phyloP scores from a whole-genome alignment of 257 asterid species.

The Cinchona pubescens region DNA sequence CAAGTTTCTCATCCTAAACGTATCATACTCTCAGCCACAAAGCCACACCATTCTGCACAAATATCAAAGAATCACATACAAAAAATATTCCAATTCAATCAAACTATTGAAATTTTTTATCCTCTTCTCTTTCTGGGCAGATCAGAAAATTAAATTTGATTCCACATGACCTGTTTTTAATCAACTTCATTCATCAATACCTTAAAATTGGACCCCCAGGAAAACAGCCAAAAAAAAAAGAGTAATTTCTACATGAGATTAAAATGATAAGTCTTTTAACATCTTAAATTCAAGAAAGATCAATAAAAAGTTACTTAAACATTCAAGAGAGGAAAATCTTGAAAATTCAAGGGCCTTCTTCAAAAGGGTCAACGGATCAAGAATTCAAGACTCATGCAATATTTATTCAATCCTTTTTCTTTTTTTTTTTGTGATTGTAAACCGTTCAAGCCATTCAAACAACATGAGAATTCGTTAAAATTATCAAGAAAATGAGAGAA shows the following conservation, averaged over 20 bases:
- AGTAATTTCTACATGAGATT: not conserved
- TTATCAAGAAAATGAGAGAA: conserved; percentile 4
- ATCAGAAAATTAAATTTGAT: not conserved
- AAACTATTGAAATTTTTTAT: not conserved
- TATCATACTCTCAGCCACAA: conserved; percentile 28
- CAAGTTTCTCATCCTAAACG: conserved; percentile 38
- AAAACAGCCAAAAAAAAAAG: not conserved
- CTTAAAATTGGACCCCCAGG: not conserved
- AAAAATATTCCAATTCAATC: not conserved
- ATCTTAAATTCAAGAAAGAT: conserved; percentile 5
- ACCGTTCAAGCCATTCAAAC: not conserved
- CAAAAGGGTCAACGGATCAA: conserved; percentile 26
- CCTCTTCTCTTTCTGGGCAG: not conserved
- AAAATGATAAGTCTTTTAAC: not conserved
- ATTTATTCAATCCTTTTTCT: not conserved
- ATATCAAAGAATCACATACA: not conserved
- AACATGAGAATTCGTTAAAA: conserved; percentile 5
- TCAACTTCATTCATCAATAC: not conserved
- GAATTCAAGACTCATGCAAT: conserved; percentile 26
- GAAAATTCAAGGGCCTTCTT: conserved; percentile 14
- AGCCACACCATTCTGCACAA: conserved; percentile 1
- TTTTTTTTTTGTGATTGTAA: not conserved
- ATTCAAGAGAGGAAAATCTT: not conserved
- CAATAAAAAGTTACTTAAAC: conserved; percentile 4
- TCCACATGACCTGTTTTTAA: not conserved